Percentiles rank a stretch among this genome's conserved stretches.
Evolutionary conservation across 2,329 filamentous ascomycete genomes (phyloP).

Genomic region (Trichoderma simmonsii): DNA sequence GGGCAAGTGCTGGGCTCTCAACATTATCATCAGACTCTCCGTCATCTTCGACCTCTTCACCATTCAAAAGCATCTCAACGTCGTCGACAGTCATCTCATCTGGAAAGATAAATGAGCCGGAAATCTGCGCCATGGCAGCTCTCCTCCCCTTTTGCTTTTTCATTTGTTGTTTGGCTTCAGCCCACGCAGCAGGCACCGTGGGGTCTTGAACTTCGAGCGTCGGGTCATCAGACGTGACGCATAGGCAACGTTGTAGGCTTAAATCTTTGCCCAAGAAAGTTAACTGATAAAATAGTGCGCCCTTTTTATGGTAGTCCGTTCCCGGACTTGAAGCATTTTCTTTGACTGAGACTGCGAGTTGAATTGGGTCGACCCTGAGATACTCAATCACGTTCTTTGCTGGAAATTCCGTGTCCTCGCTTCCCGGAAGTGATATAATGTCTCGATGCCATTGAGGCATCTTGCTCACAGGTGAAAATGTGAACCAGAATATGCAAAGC

Average conservation of each 20-base stretch:
- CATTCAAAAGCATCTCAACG: slow-evolving; percentile 22
- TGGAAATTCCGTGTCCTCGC: not conserved
- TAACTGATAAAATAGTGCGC: slow-evolving; percentile 47
- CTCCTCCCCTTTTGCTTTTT: slow-evolving; percentile 31
- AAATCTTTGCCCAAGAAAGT: slow-evolving; percentile 42
- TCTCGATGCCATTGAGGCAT: slow-evolving; percentile 40
- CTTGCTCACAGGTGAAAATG: slow-evolving; percentile 21
- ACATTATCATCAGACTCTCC: not conserved
- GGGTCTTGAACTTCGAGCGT: slow-evolving; percentile 29
- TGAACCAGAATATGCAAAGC: slow-evolving; percentile 38
- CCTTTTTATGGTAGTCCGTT: slow-evolving; percentile 31
- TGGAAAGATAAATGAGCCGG: slow-evolving; percentile 36
- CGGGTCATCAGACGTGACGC: slow-evolving; percentile 27
- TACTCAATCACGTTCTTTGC: slow-evolving; percentile 23
- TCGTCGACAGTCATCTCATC: slow-evolving; percentile 33
- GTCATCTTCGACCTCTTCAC: not conserved
- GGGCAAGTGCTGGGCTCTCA: not conserved
- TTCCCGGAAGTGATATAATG: slow-evolving; percentile 28
- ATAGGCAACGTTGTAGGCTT: slow-evolving; percentile 41
- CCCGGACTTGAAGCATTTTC: slow-evolving; percentile 25
- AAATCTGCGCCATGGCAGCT: slow-evolving; percentile 30
- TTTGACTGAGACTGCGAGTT: slow-evolving; percentile 20
- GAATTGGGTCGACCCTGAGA: slow-evolving; percentile 30
- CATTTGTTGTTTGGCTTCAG: slow-evolving; percentile 25
- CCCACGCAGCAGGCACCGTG: slow-evolving; percentile 27